Conservation (phyloP, 2,329 filamentous ascomycete species). For the Hypoxylon sp. region DNA sequence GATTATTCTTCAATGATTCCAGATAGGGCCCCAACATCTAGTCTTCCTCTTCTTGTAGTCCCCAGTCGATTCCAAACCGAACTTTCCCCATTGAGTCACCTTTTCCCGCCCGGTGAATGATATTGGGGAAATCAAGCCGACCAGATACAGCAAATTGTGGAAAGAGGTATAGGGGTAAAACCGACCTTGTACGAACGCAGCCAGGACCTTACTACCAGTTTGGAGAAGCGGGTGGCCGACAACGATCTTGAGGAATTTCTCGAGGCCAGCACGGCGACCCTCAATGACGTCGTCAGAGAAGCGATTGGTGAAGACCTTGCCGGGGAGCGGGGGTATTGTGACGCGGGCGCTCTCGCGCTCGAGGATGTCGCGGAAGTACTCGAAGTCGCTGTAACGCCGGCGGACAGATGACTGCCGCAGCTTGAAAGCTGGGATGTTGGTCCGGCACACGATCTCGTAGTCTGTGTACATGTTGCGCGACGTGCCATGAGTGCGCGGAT, state of each 20-base stretch:
- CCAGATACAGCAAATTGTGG: constrained; percentile 23
- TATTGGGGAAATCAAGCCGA: background rate
- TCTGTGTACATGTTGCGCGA: constrained; percentile 98
- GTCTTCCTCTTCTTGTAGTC: background rate
- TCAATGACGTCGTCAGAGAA: constrained; percentile 99
- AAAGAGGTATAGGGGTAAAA: constrained; percentile 31
- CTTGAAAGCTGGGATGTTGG: constrained; percentile 99
- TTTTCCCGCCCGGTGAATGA: background rate
- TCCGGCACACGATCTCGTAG: constrained; percentile 97
- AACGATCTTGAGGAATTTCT: constrained; percentile 97
- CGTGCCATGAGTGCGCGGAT: constrained; percentile 93
- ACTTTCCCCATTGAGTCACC: background rate
- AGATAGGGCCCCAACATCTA: background rate
- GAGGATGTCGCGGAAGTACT: constrained; percentile 98
- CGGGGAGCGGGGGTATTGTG: constrained; percentile 93
- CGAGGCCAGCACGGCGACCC: constrained; percentile 88
- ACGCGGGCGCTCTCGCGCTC: constrained; percentile 95
- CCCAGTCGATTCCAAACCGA: background rate
- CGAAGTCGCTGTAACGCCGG: constrained; percentile 96
- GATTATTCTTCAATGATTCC: background rate
- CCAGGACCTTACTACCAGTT: constrained; percentile 96
- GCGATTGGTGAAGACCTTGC: constrained; percentile 97
- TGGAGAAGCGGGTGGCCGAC: constrained; percentile 96
- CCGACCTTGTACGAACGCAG: constrained; percentile 94
- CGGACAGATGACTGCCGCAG: constrained; percentile 89